Evolutionary conservation across 75 land plant species (phyloP), one percentile per base, ranked within the genome.

Genomic region (Picea sitchensis): DNA sequence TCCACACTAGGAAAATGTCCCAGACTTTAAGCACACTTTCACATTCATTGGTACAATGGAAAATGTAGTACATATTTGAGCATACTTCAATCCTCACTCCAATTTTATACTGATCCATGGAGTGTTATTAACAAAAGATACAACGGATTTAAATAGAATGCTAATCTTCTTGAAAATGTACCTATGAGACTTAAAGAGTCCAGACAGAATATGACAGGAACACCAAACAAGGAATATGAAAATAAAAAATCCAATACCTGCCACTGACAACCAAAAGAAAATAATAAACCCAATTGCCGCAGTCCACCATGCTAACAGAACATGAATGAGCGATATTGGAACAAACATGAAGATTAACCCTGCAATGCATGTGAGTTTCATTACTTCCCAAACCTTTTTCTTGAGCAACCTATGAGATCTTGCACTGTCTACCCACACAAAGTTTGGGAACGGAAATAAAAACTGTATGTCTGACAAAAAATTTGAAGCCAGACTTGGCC

Each of bases 241-340:
- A 23, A 83, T 58, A 38, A 76, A 86, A n/a, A 87, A 59, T 64
- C 88, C 88, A 54, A 78, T 65, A 61, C 86, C 76, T 41, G 87
- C 88, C 5, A 78, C 72, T 9, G 81, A 76, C 59, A 78, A 84
- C 80, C 87, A 84, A 17, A 84, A 23, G 57, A 84, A 76, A 31
- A 87, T 65, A 18, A 78, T 38, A 57, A 77, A 84, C 21, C 88
- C 87, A 20, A 87, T 17, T 57, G 71, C 32, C 15, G 88, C 86
- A 51, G 82, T 86, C 78, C 82, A 84, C 88, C 86, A 84, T n/a
- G 88, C 82, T 60, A 87, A 58, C 54, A 84, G 68, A 63, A 87
- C 73, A 58, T 84, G 87, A 21, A 65, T 21, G 21, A 87, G 73
- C 3, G 88, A 87, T 59, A 87, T 36, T 47, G 86, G 88, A 36